Evolutionary conservation across 257 asterid genomes (phyloP).

Genomic region (Solanum chilense): DNA sequence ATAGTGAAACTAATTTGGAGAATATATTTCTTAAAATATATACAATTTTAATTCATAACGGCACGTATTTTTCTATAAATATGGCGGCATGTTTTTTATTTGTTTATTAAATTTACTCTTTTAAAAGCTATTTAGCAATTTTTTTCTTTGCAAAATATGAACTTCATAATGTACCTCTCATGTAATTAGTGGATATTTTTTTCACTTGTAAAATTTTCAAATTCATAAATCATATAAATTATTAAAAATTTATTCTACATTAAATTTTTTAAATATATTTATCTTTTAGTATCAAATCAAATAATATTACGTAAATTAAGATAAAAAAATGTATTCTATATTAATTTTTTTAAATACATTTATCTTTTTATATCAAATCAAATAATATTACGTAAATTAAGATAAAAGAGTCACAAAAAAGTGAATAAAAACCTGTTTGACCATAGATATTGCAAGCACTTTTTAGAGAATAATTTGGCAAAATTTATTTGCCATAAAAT

Average conservation of each 20-base stretch:
- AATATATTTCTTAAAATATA: background rate
- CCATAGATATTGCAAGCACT: background rate
- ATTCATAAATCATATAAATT: too few species aligned
- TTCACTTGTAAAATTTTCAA: too few species aligned
- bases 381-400: too few species aligned
- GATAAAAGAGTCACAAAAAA: background rate
- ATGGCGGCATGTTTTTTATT: too few species aligned
- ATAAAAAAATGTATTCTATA: too few species aligned
- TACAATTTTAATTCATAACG: background rate
- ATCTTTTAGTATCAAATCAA: too few species aligned
- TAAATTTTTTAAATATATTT: accelerated
- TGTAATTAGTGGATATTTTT: background rate
- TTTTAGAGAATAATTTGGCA: background rate
- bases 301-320: too few species aligned
- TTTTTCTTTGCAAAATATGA: background rate
- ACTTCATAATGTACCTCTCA: background rate
- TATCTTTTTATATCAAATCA: too few species aligned
- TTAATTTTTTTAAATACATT: accelerated
- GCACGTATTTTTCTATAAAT: background rate
- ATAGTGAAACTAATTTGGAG: background rate
- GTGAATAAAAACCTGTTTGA: background rate
- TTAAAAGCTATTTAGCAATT: too few species aligned
- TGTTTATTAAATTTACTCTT: background rate
- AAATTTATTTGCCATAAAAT: background rate
- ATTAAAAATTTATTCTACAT: too few species aligned